Conservation (phyloP, 805 yeast genomes). For the Candida saitoana region DNA sequence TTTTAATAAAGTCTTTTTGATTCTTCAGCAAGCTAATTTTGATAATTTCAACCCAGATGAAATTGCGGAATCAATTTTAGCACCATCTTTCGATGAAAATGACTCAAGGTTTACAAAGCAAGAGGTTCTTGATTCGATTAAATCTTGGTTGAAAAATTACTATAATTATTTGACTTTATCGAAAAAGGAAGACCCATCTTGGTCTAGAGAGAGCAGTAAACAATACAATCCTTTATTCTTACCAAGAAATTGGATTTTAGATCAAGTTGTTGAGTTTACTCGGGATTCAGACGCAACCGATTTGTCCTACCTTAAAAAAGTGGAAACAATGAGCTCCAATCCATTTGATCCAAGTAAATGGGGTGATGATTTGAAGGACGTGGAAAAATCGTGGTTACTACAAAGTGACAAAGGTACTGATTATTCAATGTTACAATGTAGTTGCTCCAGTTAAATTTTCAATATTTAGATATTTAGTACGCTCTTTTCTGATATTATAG, state of each 20-base stretch:
- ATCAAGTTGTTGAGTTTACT: conserved; percentile 66
- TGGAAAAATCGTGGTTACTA: conserved; percentile 50
- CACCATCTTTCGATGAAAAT: conserved; percentile 21
- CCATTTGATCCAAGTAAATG: conserved; percentile 71
- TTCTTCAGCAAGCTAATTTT: conserved; percentile 48
- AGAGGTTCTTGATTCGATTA: conserved; percentile 38
- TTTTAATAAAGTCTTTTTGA: conserved; percentile 73
- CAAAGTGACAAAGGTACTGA: conserved; percentile 49
- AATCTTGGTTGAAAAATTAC: conserved; percentile 53
- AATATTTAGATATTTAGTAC: neutral
- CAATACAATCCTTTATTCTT: conserved; percentile 70
- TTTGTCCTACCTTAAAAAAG: conserved; percentile 49
- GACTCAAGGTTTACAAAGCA: conserved; percentile 21
- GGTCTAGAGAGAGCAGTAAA: conserved; percentile 28
- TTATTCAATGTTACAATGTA: conserved; percentile 64
- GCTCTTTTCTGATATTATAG: neutral
- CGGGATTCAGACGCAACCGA: conserved; percentile 49
- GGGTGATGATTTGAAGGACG: conserved; percentile 60
- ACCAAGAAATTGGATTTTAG: conserved; percentile 82
- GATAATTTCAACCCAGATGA: conserved; percentile 9
- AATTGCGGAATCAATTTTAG: conserved; percentile 18
- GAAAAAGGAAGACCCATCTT: conserved; percentile 26
- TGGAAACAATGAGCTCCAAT: conserved; percentile 65
- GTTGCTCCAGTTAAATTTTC: conserved; percentile 58
- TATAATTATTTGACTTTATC: conserved; percentile 39